Evolutionary conservation across 177 flowering plant genomes (phyloP).

Genomic region (Vitis hybrid): DNA sequence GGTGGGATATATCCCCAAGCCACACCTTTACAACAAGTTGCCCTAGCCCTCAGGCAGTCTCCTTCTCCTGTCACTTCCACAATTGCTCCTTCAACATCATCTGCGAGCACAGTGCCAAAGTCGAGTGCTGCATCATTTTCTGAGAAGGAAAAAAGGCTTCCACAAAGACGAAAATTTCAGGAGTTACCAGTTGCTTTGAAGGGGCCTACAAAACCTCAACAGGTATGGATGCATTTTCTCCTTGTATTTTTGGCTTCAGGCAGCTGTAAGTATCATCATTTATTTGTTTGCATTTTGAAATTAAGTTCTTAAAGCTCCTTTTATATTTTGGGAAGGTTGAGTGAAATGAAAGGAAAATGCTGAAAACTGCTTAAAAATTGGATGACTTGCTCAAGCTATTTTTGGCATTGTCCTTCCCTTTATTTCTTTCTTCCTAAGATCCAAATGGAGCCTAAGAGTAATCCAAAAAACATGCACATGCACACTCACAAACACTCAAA

Average conservation of each 20-base stretch:
- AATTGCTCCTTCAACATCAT: slow-evolving; percentile 33
- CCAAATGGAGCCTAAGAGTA: too few species aligned
- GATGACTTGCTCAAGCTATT: too few species aligned
- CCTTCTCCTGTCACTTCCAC: slow-evolving; percentile 40
- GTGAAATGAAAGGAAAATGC: too few species aligned
- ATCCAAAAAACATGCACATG: too few species aligned
- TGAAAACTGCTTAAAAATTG: too few species aligned
- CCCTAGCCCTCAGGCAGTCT: slow-evolving; percentile 79
- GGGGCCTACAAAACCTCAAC: slow-evolving; percentile 34
- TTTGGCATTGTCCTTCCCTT: too few species aligned
- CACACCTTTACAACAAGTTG: slow-evolving; percentile 98
- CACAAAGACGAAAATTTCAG: slow-evolving; percentile 86
- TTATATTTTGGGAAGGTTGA: too few species aligned
- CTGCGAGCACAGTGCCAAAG: slow-evolving; percentile 26
- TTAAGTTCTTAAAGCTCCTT: too few species aligned
- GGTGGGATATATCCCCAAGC: slow-evolving; percentile 97
- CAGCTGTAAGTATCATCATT: not conserved
- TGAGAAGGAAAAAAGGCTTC: slow-evolving; percentile 47
- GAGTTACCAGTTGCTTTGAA: slow-evolving; percentile 63
- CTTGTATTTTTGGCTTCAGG: not conserved
- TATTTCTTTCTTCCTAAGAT: too few species aligned
- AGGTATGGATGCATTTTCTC: slow-evolving; percentile 48
- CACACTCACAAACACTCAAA: too few species aligned
- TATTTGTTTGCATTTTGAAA: slow-evolving; percentile 4
- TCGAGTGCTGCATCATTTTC: slow-evolving; percentile 21